Conservation (phyloP, 2,329 filamentous ascomycete genomes). For the Boeremia exigua region DNA sequence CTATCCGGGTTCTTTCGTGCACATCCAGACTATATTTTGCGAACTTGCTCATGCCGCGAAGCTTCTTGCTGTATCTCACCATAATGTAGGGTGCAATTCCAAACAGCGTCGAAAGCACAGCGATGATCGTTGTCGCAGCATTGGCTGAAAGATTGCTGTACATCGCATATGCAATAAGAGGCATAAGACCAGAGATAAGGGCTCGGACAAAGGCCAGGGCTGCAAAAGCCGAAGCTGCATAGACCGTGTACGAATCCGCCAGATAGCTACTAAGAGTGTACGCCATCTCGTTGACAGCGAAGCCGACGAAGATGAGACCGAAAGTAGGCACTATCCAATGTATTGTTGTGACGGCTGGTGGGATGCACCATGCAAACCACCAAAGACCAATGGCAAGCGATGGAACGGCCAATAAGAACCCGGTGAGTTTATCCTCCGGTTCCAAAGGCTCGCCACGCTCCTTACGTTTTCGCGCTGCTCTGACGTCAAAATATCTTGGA, state of each 20-base stretch:
- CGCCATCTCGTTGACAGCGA: conserved; percentile 3
- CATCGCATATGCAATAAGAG: conserved; percentile 1
- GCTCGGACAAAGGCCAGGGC: neutral
- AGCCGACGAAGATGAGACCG: conserved; percentile 2
- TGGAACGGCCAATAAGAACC: neutral
- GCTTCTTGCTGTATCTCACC: neutral
- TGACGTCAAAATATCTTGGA: neutral
- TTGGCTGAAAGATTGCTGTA: neutral
- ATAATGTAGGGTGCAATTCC: neutral
- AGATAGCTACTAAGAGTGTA: conserved; percentile 1
- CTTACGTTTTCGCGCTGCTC: neutral
- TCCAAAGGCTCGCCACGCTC: neutral
- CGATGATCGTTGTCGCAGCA: neutral
- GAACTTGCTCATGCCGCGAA: neutral
- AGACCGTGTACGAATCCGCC: conserved; percentile 1
- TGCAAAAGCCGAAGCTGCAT: neutral
- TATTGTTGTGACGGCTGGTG: neutral
- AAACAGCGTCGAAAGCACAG: neutral
- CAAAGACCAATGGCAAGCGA: conserved; percentile 4
- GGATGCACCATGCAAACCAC: conserved; percentile 5
- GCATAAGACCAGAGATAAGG: neutral
- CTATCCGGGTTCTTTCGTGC: neutral
- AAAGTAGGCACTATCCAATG: neutral
- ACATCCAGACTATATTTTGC: neutral
- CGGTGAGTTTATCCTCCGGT: neutral